A percentile compares a stretch with the other conserved stretches of the same genome.
phyloP scores from a whole-genome alignment of 306 rosid species.

The Cucumis cinereus region DNA sequence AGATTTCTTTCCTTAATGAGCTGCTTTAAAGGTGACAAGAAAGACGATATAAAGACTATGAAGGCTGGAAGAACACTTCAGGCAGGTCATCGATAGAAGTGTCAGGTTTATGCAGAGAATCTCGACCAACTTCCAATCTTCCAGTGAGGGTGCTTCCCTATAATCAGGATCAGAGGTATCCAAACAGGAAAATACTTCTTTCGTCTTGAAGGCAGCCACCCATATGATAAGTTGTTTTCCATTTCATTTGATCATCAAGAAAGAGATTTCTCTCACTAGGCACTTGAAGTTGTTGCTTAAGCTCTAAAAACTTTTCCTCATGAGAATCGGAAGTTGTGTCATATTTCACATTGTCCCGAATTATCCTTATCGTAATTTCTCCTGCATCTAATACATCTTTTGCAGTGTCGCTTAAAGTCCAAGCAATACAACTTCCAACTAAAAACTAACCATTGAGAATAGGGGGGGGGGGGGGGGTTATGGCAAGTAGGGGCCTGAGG shows the following conservation, averaged over 20 bases:
- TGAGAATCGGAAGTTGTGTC: slow-evolving; percentile 80
- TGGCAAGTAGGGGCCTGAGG: slow-evolving; percentile 63
- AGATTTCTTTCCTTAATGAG: too few relatives aligned
- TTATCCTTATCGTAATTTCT: slow-evolving; percentile 34
- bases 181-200: slow-evolving; percentile 75
- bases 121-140: slow-evolving; percentile 80
- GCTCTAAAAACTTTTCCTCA: slow-evolving; percentile 67
- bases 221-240: slow-evolving; percentile 93
- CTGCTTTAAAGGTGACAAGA: too few relatives aligned
- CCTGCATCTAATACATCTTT: slow-evolving; percentile 47
- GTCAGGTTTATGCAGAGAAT: slow-evolving; percentile 55
- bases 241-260: slow-evolving; percentile 66
- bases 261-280: slow-evolving; percentile 63
- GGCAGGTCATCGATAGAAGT: too few relatives aligned
- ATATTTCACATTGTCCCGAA: slow-evolving; percentile 69
- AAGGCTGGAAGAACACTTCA: too few relatives aligned
- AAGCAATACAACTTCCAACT: slow-evolving; percentile 69
- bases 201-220: slow-evolving; percentile 63
- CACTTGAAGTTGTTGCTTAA: slow-evolving; percentile 76
- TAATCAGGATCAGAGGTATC: slow-evolving; percentile 82
- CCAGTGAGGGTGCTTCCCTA: slow-evolving; percentile 55
- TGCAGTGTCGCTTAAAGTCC: slow-evolving; percentile 55
- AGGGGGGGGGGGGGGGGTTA: slow-evolving; percentile 60
- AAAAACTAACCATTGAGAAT: slow-evolving; percentile 70
- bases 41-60: too few relatives aligned